A percentile compares a stretch with the other conserved stretches of the same genome.
phyloP scores from a whole-genome alignment of 106 monocot species.

The Dendrobium officinale region DNA sequence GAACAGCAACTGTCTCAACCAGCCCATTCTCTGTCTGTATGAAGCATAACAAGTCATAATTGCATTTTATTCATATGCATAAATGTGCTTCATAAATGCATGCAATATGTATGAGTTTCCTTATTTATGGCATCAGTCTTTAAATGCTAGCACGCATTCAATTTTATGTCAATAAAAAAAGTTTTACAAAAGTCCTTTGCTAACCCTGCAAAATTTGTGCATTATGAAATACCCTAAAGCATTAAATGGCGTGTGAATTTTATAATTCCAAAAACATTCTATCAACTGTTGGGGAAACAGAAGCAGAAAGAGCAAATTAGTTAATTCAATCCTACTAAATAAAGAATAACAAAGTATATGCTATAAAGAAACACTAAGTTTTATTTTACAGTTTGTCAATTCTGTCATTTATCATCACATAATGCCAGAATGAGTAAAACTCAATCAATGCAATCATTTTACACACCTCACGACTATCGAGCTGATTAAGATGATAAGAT shows the following conservation, averaged over 20 bases:
- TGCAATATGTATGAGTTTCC: background rate
- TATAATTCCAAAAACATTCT: background rate
- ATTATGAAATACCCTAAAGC: background rate
- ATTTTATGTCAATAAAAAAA: background rate
- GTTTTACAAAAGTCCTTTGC: background rate
- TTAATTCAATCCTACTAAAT: background rate
- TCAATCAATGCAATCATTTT: background rate
- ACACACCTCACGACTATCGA: slow-evolving; percentile 87
- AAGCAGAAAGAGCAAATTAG: background rate
- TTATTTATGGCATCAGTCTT: background rate
- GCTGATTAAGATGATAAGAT: slow-evolving; percentile 84
- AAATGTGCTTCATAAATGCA: background rate
- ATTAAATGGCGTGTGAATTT: background rate
- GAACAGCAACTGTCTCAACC: slow-evolving; percentile 87
- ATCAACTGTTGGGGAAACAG: background rate
- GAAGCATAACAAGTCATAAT: slow-evolving; percentile 11
- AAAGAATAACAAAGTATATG: background rate
- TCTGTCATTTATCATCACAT: background rate
- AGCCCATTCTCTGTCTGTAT: slow-evolving; percentile 92
- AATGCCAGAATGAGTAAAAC: background rate
- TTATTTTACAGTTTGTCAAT: background rate
- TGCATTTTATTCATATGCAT: background rate
- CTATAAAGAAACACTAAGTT: background rate
- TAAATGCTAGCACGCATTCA: background rate
- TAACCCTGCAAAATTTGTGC: background rate